Evolutionary conservation across 2,329 filamentous ascomycete species (phyloP), one percentile per base, ranked within the genome.

Genomic region (Arthroderma sp.): DNA sequence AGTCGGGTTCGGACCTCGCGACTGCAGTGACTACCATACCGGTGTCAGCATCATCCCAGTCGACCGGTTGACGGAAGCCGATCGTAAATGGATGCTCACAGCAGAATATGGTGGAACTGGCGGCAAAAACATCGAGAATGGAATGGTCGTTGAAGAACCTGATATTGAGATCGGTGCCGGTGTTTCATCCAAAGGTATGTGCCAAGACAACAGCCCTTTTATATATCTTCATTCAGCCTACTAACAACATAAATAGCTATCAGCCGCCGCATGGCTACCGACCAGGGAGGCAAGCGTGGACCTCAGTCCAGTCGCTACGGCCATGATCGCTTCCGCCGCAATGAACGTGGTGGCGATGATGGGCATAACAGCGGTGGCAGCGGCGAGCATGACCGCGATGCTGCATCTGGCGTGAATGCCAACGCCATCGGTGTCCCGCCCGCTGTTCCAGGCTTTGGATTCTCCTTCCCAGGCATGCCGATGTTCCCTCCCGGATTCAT

Each of bases 101-200:
- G 94, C 93, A 11, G 88, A 95, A 63, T 95, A 86, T 68, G 93
- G 93, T 63, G 93, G 93, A 56, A 95, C 88, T 61, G 93, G 91
- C 58, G 93, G 91, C 57, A 81, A 81, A 58, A 76, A 83, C 1
- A 88, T 98, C 60, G 85, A 90, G 67, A 77, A 81, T 13, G 90
- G 91, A 43, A 82, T 98, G 74, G 86, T 91, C 5, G 87, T 98
- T 25, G 93, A 98, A 70, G 93, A 98, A 73, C 93, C 93, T 2
- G 93, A 98, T 68, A 98, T 98, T 65, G 93, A 98, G 73, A 98
- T 98, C 58, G 93, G 93, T 56, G 91, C 91, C 17, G 93, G 93
- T 57, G 94, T 98, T 13, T 96, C 91, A 17, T 96, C 90, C 44
- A 98, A 98, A 77, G 89, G 78, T 78, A 70, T 52, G 68, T 58